Evolutionary conservation across 257 asterid species (phyloP), one percentile per base, ranked within the genome.

Genomic region (Forsythia viridissima): DNA sequence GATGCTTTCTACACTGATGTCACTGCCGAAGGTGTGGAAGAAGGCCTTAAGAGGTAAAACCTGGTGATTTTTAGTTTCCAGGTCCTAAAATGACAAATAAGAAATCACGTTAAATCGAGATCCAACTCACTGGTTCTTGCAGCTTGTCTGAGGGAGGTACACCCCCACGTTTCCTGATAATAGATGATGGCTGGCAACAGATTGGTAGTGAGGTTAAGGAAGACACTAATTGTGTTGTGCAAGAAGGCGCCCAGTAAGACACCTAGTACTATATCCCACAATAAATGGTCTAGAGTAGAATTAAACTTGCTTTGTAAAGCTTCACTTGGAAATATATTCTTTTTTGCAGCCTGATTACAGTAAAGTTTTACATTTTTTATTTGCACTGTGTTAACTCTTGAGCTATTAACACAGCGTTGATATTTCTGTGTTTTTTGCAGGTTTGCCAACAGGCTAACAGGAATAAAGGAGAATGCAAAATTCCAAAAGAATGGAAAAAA

Each of bases 151-250:
- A 86, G 72, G 98, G 99, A 82, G 97, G 93, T 39, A 82, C 96
- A 38, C 98, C 92, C 75, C 94, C 98, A 4, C 96, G 98, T 74
- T 94, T 94, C 89, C 88, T 95, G 71, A 93, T 95, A 82, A 91
- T 95, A 83, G 99, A 93, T 20, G 98, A 95, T 74, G 99, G 99
- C 81, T 95, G 99, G 99, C 99, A 94, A 82, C 99, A 94, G 82
- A 94, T 93, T 78, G 98, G 97, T 41, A 87, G 84, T 70, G 94
- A 87, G 66, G 79, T 70, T 76, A 89, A 93, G 85, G 88, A 86
- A n/a, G 91, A 84, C 16, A 4, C 87, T 34, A 83, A 85, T 37
- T 88, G 89, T 80, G 93, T 90, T 75, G 98, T 95, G 36, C 99
- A 95, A 86, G 97, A 95, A 89, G 99, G 99, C 70, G 90, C 92